Percentiles rank a stretch among this genome's conserved stretches.
These are phyloP conservation scores for Xylogone sp. DNA, from an alignment of 2,329 filamentous ascomycete genomes.

Conservation along the genomic window DNA sequence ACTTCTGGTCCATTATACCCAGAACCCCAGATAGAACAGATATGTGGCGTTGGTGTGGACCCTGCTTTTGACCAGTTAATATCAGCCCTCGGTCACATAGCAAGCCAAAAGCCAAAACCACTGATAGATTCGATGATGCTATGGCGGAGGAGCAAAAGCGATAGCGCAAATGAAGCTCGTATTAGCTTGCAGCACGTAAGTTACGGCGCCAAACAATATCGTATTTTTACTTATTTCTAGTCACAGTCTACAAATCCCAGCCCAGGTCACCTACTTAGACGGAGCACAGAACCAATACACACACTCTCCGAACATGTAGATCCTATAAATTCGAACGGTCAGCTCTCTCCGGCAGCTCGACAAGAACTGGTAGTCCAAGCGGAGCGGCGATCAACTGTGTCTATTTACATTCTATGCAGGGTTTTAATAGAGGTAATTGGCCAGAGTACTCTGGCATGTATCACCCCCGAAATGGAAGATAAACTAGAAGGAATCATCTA, in stretches of 20 bases:
- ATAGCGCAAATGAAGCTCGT: conserved; percentile 71
- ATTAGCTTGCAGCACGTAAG: conserved; percentile 49
- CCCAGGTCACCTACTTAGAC: conserved; percentile 47
- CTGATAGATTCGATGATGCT: conserved; percentile 97
- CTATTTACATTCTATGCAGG: conserved; percentile 92
- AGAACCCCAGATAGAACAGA: conserved; percentile 79
- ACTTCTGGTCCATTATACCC: conserved; percentile 75
- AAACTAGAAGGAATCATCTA: conserved; percentile 96
- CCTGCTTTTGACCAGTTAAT: conserved; percentile 91
- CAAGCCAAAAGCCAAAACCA: conserved; percentile 88
- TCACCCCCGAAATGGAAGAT: conserved; percentile 89
- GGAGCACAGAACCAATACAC: conserved; percentile 66
- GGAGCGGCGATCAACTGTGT: conserved; percentile 87
- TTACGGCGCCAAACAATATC: conserved; percentile 16
- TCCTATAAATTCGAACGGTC: conserved; percentile 7
- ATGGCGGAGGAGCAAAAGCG: conserved; percentile 95
- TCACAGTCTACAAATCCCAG: conserved; percentile 1
- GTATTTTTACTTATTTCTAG: conserved; percentile 21
- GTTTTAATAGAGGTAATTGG: conserved; percentile 92
- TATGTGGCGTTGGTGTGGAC: conserved; percentile 89
- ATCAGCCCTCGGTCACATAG: conserved; percentile 87
- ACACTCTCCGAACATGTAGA: conserved; percentile 16
- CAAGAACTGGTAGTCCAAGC: conserved; percentile 75
- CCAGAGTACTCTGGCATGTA: conserved; percentile 77
- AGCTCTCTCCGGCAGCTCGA: conserved; percentile 35